These are phyloP conservation scores for Paxillus involutus DNA, from an alignment of 768 basidiomycete genomes.

Conservation along the genomic window DNA sequence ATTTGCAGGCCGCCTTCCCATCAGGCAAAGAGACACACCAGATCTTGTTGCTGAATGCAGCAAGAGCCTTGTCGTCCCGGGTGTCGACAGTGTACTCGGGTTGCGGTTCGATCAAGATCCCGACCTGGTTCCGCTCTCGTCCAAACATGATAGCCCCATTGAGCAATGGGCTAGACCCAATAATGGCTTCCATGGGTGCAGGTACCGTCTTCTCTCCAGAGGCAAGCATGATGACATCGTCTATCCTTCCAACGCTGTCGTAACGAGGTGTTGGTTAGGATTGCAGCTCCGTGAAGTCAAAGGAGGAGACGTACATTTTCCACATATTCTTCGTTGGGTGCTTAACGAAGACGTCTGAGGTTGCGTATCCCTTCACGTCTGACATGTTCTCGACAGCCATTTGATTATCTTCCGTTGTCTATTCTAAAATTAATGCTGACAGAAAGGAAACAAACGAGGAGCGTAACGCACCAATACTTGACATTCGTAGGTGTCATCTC, in stretches of 20 bases:
- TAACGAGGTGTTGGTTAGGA: neutral
- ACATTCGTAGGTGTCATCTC: no score
- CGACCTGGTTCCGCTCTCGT: constrained; percentile 24
- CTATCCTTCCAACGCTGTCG: constrained; percentile 37
- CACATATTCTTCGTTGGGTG: constrained; percentile 40
- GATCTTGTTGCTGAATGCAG: constrained; percentile 16
- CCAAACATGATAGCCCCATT: constrained; percentile 32
- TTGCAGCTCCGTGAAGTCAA: no score
- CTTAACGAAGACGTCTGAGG: constrained; percentile 40
- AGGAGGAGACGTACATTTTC: no score
- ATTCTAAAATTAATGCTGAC: neutral
- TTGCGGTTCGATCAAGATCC: constrained; percentile 30
- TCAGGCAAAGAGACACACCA: constrained; percentile 16
- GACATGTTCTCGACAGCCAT: constrained; percentile 7
- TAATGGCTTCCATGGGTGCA: constrained; percentile 27
- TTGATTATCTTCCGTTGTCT: constrained; percentile 3
- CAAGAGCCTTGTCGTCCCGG: neutral
- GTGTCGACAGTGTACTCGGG: constrained; percentile 10
- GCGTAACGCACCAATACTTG: no score
- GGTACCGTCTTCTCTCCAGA: constrained; percentile 35
- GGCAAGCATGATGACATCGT: constrained; percentile 31
- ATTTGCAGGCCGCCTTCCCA: no score
- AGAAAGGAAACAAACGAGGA: no score
- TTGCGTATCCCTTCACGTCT: constrained; percentile 30
- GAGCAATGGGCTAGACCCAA: constrained; percentile 16